These are phyloP conservation scores for Cinnamomum chago DNA, from an alignment of 164 flowering plant species.

Conservation along the genomic window DNA sequence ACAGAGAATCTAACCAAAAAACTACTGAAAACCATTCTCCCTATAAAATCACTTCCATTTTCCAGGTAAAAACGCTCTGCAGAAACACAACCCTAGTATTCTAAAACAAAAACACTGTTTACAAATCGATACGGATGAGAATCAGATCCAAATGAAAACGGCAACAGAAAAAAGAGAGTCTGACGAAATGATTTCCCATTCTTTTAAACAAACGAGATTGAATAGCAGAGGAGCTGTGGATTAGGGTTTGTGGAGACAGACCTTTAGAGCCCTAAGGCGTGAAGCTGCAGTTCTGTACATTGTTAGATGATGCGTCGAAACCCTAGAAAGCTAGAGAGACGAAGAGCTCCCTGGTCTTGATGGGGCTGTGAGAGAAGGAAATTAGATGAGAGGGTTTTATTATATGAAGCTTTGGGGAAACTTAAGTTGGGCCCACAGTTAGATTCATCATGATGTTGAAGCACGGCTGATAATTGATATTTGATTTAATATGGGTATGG, in stretches of 20 bases:
- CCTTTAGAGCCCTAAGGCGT: constrained; percentile 56
- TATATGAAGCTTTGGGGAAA: too few species aligned
- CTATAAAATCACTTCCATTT: background rate
- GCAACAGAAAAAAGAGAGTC: background rate
- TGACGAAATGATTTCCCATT: background rate
- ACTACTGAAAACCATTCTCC: too few species aligned
- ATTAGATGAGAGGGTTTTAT: too few species aligned
- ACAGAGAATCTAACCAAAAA: too few species aligned
- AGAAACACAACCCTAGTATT: background rate
- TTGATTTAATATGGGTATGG: too few species aligned
- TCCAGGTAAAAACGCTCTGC: background rate
- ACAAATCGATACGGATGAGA: background rate
- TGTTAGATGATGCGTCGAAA: constrained; percentile 10
- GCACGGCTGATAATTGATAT: rapidly evolving
- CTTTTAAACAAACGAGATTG: background rate
- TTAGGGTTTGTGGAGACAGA: constrained; percentile 17
- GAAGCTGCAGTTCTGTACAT: constrained; percentile 71
- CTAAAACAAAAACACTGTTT: background rate
- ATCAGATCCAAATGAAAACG: background rate
- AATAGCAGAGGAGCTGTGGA: background rate
- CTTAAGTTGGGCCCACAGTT: too few species aligned
- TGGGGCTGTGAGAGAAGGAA: too few species aligned
- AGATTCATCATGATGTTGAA: too few species aligned
- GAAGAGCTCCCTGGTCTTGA: background rate
- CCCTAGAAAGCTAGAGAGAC: constrained; percentile 11